A percentile compares a stretch with the other conserved stretches of the same genome.
Evolutionary conservation across 2,329 filamentous ascomycete genomes (phyloP).

Genomic region (Cercospora zeae-maydis): DNA sequence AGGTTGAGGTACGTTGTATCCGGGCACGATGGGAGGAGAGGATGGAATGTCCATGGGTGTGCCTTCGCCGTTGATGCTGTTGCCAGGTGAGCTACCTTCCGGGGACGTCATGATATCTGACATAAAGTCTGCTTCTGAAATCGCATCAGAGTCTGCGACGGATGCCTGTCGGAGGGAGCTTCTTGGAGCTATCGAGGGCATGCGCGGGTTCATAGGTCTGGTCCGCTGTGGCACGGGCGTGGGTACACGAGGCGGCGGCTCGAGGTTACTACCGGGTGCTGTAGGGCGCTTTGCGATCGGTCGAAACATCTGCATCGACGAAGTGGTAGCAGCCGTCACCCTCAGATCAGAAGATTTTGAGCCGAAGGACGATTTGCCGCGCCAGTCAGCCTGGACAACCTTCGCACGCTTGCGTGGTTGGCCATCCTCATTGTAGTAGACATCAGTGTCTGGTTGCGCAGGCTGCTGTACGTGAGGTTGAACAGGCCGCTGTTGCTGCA

Average conservation of each 20-base stretch:
- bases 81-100: constrained; percentile 50
- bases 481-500: constrained; percentile 25
- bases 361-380: constrained; percentile 69
- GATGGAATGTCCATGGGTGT: constrained; percentile 83
- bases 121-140: constrained; percentile 33
- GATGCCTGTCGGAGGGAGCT: constrained; percentile 34
- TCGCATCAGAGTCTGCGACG: constrained; percentile 31
- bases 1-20: constrained; percentile 43
- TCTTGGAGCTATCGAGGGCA: constrained; percentile 29
- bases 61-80: constrained; percentile 46
- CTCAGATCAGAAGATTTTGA: constrained; percentile 66
- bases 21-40: constrained; percentile 78
- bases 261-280: constrained; percentile 54
- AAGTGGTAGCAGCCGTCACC: constrained; percentile 85
- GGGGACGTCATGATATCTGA: constrained; percentile 47
- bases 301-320: constrained; percentile 78
- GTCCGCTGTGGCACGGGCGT: constrained; percentile 64
- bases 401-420: constrained; percentile 75
- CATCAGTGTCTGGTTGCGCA: constrained; percentile 25
- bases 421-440: constrained; percentile 46
- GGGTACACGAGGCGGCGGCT: constrained; percentile 71
- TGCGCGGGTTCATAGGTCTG: constrained; percentile 34
- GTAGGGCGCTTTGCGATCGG: constrained; percentile 58
- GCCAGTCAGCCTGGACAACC: constrained; percentile 67
- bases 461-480: constrained; percentile 23